Percentiles rank a stretch among this genome's conserved stretches.
phyloP scores from a whole-genome alignment of 2,329 filamentous ascomycete species.

The Neocatenulostroma microsporum region DNA sequence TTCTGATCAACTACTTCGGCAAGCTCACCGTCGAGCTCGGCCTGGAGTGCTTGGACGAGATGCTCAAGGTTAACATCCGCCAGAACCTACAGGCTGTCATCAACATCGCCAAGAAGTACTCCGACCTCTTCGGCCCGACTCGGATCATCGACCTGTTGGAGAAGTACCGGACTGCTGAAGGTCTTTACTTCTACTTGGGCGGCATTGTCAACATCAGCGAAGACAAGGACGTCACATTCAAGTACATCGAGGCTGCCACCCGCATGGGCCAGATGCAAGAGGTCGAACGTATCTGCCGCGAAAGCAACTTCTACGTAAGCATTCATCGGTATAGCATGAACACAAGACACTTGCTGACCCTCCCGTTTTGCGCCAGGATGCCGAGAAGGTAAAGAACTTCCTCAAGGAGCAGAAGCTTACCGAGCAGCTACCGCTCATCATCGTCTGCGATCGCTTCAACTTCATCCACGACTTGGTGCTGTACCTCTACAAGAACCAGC shows the following conservation, averaged over 20 bases:
- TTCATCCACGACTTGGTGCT: conserved; percentile 95
- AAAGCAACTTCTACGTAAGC: conserved; percentile 58
- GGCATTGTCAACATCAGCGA: conserved; percentile 97
- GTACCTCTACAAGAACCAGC: conserved; percentile 97
- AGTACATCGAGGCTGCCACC: conserved; percentile 97
- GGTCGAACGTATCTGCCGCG: conserved; percentile 93
- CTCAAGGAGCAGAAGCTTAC: conserved; percentile 88
- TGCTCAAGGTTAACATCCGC: conserved; percentile 94
- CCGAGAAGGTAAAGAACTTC: conserved; percentile 93
- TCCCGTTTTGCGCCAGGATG: too few species aligned
- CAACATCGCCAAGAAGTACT: conserved; percentile 95
- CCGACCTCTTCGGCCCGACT: conserved; percentile 81
- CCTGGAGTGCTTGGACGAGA: conserved; percentile 86
- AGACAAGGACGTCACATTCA: conserved; percentile 94
- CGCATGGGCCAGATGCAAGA: conserved; percentile 90
- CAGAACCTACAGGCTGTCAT: conserved; percentile 94
- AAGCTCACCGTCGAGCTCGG: conserved; percentile 93
- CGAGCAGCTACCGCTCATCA: conserved; percentile 92
- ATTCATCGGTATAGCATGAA: too few species aligned
- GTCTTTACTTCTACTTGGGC: conserved; percentile 95
- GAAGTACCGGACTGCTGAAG: conserved; percentile 95
- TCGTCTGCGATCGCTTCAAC: conserved; percentile 98
- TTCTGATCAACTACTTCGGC: conserved; percentile 87
- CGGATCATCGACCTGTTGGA: conserved; percentile 89
- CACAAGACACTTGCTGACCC: too few species aligned